These are phyloP conservation scores for Solanum hybrid DNA, from an alignment of 305 asterid genomes.

Conservation along the genomic window DNA sequence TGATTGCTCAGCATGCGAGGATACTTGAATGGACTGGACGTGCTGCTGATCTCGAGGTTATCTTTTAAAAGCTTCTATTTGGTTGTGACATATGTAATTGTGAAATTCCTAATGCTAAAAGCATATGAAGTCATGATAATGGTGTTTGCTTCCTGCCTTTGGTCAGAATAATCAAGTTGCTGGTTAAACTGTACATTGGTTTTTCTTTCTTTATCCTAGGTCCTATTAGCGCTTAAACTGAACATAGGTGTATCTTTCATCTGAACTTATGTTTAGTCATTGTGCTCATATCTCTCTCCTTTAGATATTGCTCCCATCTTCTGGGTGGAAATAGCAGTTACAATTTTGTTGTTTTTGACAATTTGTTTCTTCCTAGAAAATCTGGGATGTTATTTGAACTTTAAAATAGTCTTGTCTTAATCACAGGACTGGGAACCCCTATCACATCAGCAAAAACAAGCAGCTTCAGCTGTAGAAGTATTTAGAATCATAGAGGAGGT, in stretches of 20 bases:
- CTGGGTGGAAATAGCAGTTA: neutral
- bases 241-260: neutral
- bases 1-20: constrained; percentile 75
- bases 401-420: constrained; percentile 5
- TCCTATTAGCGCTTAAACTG: neutral
- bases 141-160: neutral
- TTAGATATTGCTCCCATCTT: neutral
- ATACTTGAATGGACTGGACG: constrained; percentile 96
- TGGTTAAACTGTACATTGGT: neutral
- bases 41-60: constrained; percentile 90
- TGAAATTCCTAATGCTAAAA: neutral
- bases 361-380: neutral
- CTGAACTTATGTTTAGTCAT: neutral
- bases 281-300: neutral
- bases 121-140: neutral
- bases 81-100: neutral
- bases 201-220: neutral
- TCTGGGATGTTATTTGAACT: neutral
- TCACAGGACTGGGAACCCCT: constrained; percentile 88
- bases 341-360: neutral
- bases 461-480: constrained; percentile 97
- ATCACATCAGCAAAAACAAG: constrained; percentile 82
- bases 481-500: constrained; percentile 97
- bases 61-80: constrained; percentile 8
- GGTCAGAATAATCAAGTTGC: neutral